Evolutionary conservation across 2,329 filamentous ascomycete genomes (phyloP).

Genomic region (Fusarium sacchari): DNA sequence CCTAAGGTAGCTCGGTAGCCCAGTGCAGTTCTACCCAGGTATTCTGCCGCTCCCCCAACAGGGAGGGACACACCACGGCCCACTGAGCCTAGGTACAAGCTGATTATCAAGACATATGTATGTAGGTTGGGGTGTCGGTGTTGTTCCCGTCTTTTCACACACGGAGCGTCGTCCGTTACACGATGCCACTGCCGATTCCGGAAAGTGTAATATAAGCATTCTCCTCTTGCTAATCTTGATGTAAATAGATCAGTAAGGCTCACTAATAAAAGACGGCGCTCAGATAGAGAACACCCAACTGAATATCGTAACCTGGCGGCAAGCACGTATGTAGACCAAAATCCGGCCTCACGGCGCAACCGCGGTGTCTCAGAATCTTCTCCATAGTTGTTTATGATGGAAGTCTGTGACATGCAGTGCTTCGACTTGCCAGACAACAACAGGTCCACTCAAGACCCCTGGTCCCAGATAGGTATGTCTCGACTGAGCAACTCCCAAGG

Average conservation of each 20-base stretch:
- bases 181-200: constrained; percentile 3
- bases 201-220: background rate
- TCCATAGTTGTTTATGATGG: constrained; percentile 25
- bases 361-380: constrained; percentile 32
- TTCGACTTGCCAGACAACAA: constrained; percentile 21
- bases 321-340: constrained; percentile 25
- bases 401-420: constrained; percentile 26
- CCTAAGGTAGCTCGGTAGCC: background rate
- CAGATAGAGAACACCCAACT: background rate
- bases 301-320: background rate
- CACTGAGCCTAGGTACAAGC: constrained; percentile 23
- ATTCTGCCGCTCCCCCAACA: constrained; percentile 31
- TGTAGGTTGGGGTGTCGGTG: constrained; percentile 30
- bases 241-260: background rate
- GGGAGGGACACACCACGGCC: constrained; percentile 38
- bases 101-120: constrained; percentile 36
- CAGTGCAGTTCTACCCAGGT: background rate
- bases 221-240: background rate
- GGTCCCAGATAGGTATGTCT: constrained; percentile 13
- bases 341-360: constrained; percentile 33
- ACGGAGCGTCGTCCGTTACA: constrained; percentile 34
- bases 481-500: constrained; percentile 31
- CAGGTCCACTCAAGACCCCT: constrained; percentile 24
- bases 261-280: constrained; percentile 3
- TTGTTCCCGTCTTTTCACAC: constrained; percentile 37